phyloP scores from a whole-genome alignment of 164 flowering plant genomes.

The Liquidambar formosana region DNA sequence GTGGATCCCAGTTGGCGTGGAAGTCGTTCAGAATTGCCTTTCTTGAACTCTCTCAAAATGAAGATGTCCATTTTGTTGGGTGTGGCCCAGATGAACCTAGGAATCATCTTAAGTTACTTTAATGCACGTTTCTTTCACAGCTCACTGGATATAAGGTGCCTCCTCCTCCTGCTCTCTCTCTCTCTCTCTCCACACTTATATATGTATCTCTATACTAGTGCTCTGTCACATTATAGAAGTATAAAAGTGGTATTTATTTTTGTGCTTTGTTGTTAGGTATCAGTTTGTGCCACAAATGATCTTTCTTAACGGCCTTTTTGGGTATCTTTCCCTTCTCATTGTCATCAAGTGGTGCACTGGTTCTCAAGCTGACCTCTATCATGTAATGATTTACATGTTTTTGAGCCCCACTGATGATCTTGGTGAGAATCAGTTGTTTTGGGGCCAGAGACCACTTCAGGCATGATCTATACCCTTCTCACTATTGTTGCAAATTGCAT shows the following conservation, averaged over 20 bases:
- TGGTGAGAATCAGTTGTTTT: slow-evolving; percentile 86
- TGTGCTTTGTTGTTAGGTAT: slow-evolving; percentile 49
- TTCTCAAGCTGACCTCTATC: slow-evolving; percentile 92
- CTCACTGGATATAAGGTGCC: slow-evolving; percentile 78
- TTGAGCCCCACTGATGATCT: slow-evolving; percentile 88
- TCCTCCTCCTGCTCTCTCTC: neutral
- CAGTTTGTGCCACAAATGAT: slow-evolving; percentile 95
- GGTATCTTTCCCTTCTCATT: slow-evolving; percentile 90
- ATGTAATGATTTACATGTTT: slow-evolving; percentile 98
- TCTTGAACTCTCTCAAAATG: slow-evolving; percentile 91
- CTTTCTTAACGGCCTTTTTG: slow-evolving; percentile 91
- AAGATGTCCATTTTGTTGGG: slow-evolving; percentile 94
- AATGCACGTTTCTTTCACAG: slow-evolving; percentile 73
- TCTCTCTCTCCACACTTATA: neutral
- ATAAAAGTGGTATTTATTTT: slow-evolving; percentile 12
- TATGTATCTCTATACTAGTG: neutral
- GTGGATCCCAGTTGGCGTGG: slow-evolving; percentile 99
- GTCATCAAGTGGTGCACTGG: slow-evolving; percentile 94
- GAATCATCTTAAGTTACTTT: slow-evolving; percentile 85
- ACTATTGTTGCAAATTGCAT: neutral
- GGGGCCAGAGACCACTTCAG: slow-evolving; percentile 94
- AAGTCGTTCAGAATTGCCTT: slow-evolving; percentile 92
- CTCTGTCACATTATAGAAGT: neutral
- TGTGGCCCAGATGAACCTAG: slow-evolving; percentile 81
- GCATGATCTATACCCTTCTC: slow-evolving; percentile 30